Base-by-base conservation (phyloP, 768 basidiomycete genomes). In the Tephrocybe sp. region DNA sequence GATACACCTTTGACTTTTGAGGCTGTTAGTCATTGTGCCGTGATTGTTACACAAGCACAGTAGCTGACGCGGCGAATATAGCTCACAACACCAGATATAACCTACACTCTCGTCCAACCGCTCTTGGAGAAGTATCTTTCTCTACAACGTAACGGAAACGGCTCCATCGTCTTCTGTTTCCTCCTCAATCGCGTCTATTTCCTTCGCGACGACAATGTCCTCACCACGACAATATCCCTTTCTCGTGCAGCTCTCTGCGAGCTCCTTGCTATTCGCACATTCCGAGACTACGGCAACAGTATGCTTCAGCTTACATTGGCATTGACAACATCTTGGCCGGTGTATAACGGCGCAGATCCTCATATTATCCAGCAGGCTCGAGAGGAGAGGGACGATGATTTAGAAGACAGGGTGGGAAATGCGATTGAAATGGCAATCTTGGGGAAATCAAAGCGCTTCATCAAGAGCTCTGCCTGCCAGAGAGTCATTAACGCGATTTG, bases 371-470 rank as follows among this genome's bases (percentile, higher is more conserved):
- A 73, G 16, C 75, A 78, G 48, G 87, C 83, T 5, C 75, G 77
- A 51, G 76, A 80, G 51, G 82, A 90, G 45, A 69, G 80, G 35
- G 84, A 87, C 53, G 83, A 84, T 48, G 86, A 89, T 59, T 64
- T 87, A 30, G 86, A 90, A 60, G 84, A 92, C 47, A 68, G 85
- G 49, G 84, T 93, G 1, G 94, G 95, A 5, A 97, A 94, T 61
- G 94, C 92, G 1, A 88, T 97, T 44, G 94, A 98, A 66, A 76
- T 92, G 75, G 94, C 94, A 4, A 94, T 97, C 56, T 75, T 96
- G 17, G 82, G 89, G 53, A 87, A 84, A 61, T 85, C 92, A 4
- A 94, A 92, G 61, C 73, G 83, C 16, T 97, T 98, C 68, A 93
- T 96, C 62, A 92, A 93, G 63, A 87, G 84, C 58, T 82, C 89